phyloP scores from a whole-genome alignment of 2,329 filamentous ascomycete genomes.

The Berkeleyomyces rouxiae region DNA sequence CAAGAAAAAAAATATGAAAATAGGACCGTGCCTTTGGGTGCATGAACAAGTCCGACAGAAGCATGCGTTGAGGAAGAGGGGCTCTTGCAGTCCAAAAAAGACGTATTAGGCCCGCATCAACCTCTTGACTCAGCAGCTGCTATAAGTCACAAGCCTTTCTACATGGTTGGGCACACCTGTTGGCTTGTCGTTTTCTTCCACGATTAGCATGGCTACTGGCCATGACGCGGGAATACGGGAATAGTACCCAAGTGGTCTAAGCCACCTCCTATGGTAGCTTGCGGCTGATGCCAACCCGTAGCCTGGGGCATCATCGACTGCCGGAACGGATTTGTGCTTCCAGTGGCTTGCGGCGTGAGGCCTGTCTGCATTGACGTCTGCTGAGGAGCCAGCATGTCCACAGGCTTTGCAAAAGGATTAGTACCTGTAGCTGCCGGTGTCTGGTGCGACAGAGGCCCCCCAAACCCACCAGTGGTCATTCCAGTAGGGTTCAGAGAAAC shows the following conservation, averaged over 20 bases:
- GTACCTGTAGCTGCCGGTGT: constrained; percentile 36
- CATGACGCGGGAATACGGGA: constrained; percentile 72
- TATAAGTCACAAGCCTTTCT: background rate
- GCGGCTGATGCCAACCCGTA: constrained; percentile 67
- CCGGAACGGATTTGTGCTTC: constrained; percentile 86
- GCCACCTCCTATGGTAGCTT: constrained; percentile 59
- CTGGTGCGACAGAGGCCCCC: constrained; percentile 23
- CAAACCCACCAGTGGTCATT: background rate
- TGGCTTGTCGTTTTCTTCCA: constrained; percentile 26
- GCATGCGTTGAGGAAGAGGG: background rate
- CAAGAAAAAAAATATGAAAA: background rate
- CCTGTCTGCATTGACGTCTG: constrained; percentile 30
- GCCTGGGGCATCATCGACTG: constrained; percentile 81
- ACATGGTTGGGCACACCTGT: background rate
- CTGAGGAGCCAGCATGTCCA: constrained; percentile 21
- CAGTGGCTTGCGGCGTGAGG: constrained; percentile 61
- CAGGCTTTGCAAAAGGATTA: constrained; percentile 40
- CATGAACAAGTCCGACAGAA: background rate
- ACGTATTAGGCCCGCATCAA: background rate
- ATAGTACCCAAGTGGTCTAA: constrained; percentile 65
- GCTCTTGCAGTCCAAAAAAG: too few relatives aligned
- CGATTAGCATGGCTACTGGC: constrained; percentile 40
- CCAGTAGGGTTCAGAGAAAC: constrained; percentile 4
- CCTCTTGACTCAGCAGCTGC: background rate
- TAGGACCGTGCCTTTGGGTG: background rate